Evolutionary conservation across 805 yeast species (phyloP).

Genomic region (Zygosaccharomyces pseudorouxii): DNA sequence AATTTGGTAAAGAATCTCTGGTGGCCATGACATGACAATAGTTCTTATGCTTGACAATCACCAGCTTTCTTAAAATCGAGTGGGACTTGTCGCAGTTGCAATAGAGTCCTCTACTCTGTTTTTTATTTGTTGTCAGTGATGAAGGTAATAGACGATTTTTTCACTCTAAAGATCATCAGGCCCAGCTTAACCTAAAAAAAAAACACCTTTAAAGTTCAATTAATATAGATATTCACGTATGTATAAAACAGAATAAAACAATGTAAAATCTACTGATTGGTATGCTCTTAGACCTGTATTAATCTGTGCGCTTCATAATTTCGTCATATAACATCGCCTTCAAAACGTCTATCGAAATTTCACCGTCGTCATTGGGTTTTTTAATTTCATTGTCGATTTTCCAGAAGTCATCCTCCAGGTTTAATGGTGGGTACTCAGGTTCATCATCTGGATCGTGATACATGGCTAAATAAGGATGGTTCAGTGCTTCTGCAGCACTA

Average conservation of each 20-base stretch:
- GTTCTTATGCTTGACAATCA: neutral
- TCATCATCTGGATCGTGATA: constrained; percentile 75
- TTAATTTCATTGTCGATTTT: constrained; percentile 38
- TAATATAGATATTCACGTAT: neutral
- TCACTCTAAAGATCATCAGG: neutral
- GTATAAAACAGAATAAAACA: neutral
- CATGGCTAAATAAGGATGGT: constrained; percentile 63
- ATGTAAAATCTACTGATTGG: neutral
- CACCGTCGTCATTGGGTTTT: constrained; percentile 52
- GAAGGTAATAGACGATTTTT: neutral
- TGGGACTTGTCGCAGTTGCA: too few species aligned
- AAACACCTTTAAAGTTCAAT: constrained; percentile 5
- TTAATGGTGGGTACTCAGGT: constrained; percentile 42
- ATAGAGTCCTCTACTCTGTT: neutral
- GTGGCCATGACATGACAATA: constrained; percentile 33
- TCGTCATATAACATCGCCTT: constrained; percentile 76
- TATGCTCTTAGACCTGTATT: neutral
- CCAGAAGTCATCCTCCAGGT: constrained; percentile 39
- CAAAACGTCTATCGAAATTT: constrained; percentile 65
- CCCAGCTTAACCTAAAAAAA: neutral
- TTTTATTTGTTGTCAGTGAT: neutral
- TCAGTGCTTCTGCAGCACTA: constrained; percentile 67
- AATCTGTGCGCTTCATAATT: constrained; percentile 50
- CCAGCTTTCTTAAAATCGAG: too few species aligned
- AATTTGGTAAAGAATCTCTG: constrained; percentile 52